phyloP scores from a whole-genome alignment of 2,329 filamentous ascomycete genomes.

The Alternaria dauci region DNA sequence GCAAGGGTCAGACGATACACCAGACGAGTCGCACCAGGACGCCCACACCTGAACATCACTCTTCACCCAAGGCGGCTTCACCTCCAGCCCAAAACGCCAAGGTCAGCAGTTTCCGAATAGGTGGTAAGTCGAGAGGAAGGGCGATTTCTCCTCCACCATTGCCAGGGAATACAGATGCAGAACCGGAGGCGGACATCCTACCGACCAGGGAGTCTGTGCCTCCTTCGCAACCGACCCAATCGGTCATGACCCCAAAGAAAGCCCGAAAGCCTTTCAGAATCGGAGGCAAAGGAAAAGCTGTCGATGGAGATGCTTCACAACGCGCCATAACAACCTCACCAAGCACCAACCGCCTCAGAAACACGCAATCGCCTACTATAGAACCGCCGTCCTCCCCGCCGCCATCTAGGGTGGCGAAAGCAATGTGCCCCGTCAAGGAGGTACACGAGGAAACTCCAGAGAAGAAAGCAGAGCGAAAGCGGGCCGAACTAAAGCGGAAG shows the following conservation, averaged over 20 bases:
- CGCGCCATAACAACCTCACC: constrained; percentile 4
- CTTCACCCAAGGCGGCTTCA: constrained; percentile 6
- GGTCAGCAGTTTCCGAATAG: constrained; percentile 39
- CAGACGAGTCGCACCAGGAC: constrained; percentile 5
- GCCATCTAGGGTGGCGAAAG: constrained; percentile 5
- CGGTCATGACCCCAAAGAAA: constrained; percentile 21
- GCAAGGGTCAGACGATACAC: background rate
- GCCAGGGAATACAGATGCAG: background rate
- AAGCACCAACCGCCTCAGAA: constrained; percentile 8
- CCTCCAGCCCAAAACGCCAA: constrained; percentile 24
- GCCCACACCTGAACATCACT: constrained; percentile 11
- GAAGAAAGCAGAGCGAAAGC: constrained; percentile 63
- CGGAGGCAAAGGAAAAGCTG: constrained; percentile 39
- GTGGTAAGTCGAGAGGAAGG: constrained; percentile 32
- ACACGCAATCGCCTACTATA: constrained; percentile 17
- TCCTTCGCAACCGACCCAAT: constrained; percentile 12
- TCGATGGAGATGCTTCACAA: constrained; percentile 14
- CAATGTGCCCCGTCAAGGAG: constrained; percentile 23
- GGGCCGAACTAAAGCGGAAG: constrained; percentile 65
- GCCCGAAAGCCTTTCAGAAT: constrained; percentile 40
- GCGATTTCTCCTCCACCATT: constrained; percentile 3
- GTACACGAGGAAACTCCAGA: constrained; percentile 53
- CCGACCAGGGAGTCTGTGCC: constrained; percentile 4
- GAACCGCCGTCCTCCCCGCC: constrained; percentile 22
- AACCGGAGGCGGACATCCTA: background rate